These are phyloP conservation scores for Fusarium sarcochroum DNA, from an alignment of 2,329 filamentous ascomycete species.

Conservation along the genomic window DNA sequence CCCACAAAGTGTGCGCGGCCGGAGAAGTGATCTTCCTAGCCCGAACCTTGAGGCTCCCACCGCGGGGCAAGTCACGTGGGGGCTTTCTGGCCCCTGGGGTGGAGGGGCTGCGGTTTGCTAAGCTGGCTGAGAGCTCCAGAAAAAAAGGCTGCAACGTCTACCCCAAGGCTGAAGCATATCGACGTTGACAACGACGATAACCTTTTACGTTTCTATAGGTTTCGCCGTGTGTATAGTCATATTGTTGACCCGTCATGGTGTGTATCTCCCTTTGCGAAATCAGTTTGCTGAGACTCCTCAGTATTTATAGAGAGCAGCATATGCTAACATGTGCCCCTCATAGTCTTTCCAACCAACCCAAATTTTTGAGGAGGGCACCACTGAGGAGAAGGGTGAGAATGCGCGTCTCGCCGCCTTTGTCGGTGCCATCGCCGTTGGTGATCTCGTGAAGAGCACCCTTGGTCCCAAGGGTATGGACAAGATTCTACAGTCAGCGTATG, in stretches of 20 bases:
- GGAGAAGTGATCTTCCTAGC: conserved; percentile 58
- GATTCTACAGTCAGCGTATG: conserved; percentile 94
- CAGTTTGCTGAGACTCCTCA: not conserved
- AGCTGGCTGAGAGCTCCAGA: conserved; percentile 49
- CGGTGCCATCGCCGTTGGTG: conserved; percentile 96
- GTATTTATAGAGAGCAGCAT: not conserved
- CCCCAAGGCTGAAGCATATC: conserved; percentile 50
- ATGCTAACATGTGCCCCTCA: conserved; percentile 49
- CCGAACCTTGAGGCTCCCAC: conserved; percentile 46
- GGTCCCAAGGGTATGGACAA: conserved; percentile 99
- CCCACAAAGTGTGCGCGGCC: conserved; percentile 57
- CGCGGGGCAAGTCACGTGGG: conserved; percentile 61
- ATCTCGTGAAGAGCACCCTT: conserved; percentile 96
- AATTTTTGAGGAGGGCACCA: conserved; percentile 97
- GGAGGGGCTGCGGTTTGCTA: conserved; percentile 47
- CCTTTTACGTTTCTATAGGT: conserved; percentile 40
- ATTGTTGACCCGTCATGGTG: conserved; percentile 47
- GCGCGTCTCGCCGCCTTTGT: conserved; percentile 98
- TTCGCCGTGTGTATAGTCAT: conserved; percentile 42
- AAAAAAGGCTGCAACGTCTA: conserved; percentile 51
- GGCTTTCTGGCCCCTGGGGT: conserved; percentile 36
- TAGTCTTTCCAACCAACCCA: conserved; percentile 88
- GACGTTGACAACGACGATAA: conserved; percentile 46
- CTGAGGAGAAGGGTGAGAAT: conserved; percentile 99
- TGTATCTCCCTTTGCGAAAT: conserved; percentile 6